Base-by-base conservation (phyloP, 2,329 filamentous ascomycete genomes). In the Neurospora sp. region DNA sequence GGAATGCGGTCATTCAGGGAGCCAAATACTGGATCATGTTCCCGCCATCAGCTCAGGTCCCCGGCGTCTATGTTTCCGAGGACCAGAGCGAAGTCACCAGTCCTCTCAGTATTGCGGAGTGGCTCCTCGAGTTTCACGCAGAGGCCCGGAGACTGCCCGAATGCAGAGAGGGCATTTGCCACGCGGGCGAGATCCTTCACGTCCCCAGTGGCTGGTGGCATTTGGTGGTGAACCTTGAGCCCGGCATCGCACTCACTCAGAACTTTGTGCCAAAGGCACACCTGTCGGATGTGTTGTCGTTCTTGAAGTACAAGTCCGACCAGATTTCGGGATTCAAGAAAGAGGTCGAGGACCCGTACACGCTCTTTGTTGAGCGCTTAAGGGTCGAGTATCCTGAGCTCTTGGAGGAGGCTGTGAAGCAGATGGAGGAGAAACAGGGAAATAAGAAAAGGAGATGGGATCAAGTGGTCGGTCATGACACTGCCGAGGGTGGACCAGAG, bases 21-120 rank as follows among this genome's bases (percentile, higher is more conserved):
- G 88, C 90, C 40, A 98, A 98, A 78, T 98, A 98, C 83, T 98
- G 96, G 95, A 95, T 98, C 79, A 96, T 98, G 93, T 98, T 98
- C 77, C 93, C 93, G 0, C 91, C 92, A 0, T 88, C 88, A 0
- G 87, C 89, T 0, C 85, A 89, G 3, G 93, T 96, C 7, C 95
- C 95, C 0, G 95, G 95, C 3, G 94, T 98, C 43, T 97, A 91
- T 75, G 92, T 97, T 58, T 96, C 92, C 4, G 85, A 89, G 46
- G 96, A 98, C 77, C 91, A 93, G 77, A 94, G 92, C 77, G 95
- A 98, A 80, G 94, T 98, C 68, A 98, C 95, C 0, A 93, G 91
- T 68, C 96, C 95, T 1, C 86, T 98, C 11, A 97, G 93, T 80
- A 97, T 98, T 75, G 93, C 94, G n/a, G 95, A 98, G 81, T 98